Evolutionary conservation across 192 early-diverging fungal genomes (phyloP).

Genomic region (Powellomyces hirtus): DNA sequence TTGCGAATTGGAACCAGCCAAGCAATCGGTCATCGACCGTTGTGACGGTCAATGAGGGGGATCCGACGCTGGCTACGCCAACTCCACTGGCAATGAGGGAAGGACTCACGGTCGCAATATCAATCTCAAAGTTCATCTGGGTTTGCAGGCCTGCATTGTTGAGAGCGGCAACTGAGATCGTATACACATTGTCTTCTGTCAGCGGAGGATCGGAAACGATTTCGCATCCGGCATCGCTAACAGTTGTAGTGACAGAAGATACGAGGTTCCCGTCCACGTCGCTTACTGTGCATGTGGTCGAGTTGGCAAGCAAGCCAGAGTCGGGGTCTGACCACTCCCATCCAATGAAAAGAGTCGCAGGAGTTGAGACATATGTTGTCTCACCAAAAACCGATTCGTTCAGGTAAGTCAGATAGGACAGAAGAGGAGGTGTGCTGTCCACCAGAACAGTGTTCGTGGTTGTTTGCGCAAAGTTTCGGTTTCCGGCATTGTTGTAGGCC

Average conservation of each 20-base stretch:
- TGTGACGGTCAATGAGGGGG: neutral
- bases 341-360: neutral
- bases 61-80: neutral
- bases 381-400: neutral
- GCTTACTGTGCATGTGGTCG: neutral
- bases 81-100: neutral
- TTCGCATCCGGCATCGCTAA: neutral
- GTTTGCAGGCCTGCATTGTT: neutral
- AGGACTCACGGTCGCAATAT: neutral
- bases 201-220: neutral
- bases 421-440: constrained; percentile 4
- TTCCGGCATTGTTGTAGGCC: constrained; percentile 8
- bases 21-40: neutral
- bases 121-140: neutral
- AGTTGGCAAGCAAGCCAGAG: neutral
- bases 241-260: neutral
- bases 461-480: neutral
- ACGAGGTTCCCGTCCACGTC: neutral
- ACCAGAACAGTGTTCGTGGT: neutral
- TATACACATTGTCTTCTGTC: neutral
- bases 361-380: neutral
- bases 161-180: neutral
- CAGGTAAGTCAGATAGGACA: neutral
- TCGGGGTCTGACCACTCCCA: constrained; percentile 9
- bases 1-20: constrained; percentile 8